These are phyloP conservation scores for Puccinia brachypodii DNA, from an alignment of 1,284 basidiomycete species.

Conservation along the genomic window DNA sequence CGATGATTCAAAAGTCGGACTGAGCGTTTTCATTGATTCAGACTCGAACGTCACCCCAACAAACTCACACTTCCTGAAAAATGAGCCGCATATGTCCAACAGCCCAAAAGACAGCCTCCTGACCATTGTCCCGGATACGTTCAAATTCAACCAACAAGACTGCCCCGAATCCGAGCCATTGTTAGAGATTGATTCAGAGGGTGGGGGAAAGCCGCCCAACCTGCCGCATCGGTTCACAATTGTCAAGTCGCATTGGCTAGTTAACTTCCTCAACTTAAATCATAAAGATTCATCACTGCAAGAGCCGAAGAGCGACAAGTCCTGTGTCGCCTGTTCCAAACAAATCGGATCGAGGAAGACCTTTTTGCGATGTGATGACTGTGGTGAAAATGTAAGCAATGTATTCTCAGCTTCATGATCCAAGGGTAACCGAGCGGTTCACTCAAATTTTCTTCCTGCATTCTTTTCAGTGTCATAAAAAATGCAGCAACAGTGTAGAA, in stretches of 20 bases:
- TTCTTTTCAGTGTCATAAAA: constrained; percentile 26
- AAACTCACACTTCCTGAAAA: neutral
- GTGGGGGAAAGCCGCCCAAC: neutral
- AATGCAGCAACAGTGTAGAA: constrained; percentile 24
- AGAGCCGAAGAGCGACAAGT: constrained; percentile 1
- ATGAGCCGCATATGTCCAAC: neutral
- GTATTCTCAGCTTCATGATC: neutral
- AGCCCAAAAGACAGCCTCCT: neutral
- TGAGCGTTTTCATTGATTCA: neutral
- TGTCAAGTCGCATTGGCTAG: constrained; percentile 35
- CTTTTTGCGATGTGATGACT: constrained; percentile 44
- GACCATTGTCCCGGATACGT: neutral
- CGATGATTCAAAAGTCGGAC: neutral
- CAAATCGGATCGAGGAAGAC: constrained; percentile 18
- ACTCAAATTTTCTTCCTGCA: neutral
- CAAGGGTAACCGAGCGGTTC: neutral
- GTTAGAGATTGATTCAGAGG: neutral
- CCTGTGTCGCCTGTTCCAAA: constrained; percentile 37
- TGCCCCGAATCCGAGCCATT: neutral
- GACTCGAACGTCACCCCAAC: neutral
- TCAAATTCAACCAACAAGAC: neutral
- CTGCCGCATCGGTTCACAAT: constrained; percentile 44
- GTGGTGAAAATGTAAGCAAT: constrained; percentile 37
- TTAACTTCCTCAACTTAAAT: constrained; percentile 15
- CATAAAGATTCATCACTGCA: neutral